Conservation (phyloP, 2,329 filamentous ascomycete species). For the Beauveria rudraprayagi region DNA sequence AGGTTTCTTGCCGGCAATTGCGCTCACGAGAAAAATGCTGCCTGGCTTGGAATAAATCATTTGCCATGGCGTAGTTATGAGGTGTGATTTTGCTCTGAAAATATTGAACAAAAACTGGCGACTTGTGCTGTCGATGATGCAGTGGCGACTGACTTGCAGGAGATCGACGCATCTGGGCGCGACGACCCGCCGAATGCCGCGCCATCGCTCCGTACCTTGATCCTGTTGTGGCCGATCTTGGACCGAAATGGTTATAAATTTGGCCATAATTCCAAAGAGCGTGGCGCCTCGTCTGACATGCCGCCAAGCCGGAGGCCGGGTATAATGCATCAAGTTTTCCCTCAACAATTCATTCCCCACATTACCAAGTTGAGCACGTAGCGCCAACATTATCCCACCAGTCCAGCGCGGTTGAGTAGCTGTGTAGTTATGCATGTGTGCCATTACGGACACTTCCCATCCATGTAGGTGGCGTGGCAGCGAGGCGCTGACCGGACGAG, state of each 20-base stretch:
- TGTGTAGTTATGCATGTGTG: no score
- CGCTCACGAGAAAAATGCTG: background rate
- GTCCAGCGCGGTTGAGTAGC: no score
- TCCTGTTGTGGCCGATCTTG: background rate
- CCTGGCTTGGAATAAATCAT: background rate
- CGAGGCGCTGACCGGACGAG: no score
- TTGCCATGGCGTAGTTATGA: background rate
- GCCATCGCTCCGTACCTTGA: background rate
- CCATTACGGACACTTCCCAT: no score
- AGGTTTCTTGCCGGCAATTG: background rate
- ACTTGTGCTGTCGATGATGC: background rate
- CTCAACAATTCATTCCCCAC: no score
- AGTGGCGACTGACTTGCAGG: background rate
- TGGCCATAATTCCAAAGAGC: background rate
- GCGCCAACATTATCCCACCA: no score
- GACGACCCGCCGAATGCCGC: background rate
- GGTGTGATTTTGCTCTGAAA: background rate
- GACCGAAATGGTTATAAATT: background rate
- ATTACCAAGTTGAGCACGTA: no score
- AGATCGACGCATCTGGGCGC: background rate
- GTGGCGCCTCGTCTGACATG: background rate
- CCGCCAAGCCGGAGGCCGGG: background rate
- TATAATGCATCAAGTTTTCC: no score
- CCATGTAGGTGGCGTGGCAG: no score
- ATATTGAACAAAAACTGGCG: background rate